These are phyloP conservation scores for Dictyophora rubrovolvata DNA, from an alignment of 768 basidiomycete species.

Conservation along the genomic window DNA sequence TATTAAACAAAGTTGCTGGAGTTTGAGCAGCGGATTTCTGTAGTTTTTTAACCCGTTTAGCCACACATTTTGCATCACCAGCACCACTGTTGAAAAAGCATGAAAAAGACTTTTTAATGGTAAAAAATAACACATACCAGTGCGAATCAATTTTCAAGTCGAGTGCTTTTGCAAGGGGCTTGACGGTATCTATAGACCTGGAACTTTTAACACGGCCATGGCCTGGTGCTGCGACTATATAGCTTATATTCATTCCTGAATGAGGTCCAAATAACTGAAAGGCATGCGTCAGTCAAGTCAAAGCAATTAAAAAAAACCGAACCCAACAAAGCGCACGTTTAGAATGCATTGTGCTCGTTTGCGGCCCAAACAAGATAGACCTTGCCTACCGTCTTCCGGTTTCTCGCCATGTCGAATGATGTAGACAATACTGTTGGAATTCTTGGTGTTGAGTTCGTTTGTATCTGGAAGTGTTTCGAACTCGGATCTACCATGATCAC, in stretches of 20 bases:
- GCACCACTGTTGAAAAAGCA: no score
- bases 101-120: no score
- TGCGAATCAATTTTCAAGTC: slow-evolving; percentile 9
- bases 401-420: slow-evolving; percentile 13
- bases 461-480: no score
- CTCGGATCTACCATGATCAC: no score
- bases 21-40: no score
- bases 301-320: neutral
- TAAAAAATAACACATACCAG: neutral
- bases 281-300: neutral
- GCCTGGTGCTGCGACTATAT: slow-evolving; percentile 10
- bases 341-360: slow-evolving; percentile 10
- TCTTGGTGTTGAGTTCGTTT: no score
- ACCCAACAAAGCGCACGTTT: neutral
- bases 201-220: neutral
- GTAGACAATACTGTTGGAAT: slow-evolving; percentile 1
- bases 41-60: no score
- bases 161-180: slow-evolving; percentile 7
- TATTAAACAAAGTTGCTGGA: no score
- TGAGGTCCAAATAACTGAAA: slow-evolving; percentile 8
- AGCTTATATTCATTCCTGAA: slow-evolving; percentile 7
- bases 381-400: slow-evolving; percentile 7
- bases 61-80: no score
- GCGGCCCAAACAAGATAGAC: slow-evolving; percentile 6
- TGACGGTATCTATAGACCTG: slow-evolving; percentile 9